Base-by-base conservation (phyloP, 257 asterid species). In the Solanum etuberosum region DNA sequence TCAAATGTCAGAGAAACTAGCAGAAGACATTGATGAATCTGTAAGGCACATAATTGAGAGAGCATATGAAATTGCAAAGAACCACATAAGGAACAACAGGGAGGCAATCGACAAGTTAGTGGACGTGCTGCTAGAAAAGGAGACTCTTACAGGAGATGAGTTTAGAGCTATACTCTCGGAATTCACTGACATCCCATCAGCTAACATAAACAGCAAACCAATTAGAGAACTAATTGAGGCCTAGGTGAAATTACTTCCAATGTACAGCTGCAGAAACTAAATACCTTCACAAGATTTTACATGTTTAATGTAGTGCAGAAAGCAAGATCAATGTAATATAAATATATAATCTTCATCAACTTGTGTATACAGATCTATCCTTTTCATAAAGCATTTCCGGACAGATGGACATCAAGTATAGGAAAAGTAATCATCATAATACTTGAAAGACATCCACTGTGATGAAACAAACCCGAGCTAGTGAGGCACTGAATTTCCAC, bases 1-100 rank as follows among this genome's bases (percentile, higher is more conserved):
- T 82, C 92, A 88, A 83, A 92, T 94, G 95, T 93, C 98, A 5
- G 97, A 95, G 88, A 95, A 92, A 90, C 95, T 94, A 42, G 98
- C 97, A 3, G 91, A 92, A 89, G 98, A 91, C 86, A 95, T 93
- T 29, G 96, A 93, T 87, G 85, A 40, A 29, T 84, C 93, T 5
- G 96, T 93, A 5, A 87, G 92, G 85, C 57, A 32, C 2, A 93
- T 93, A 31, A 70, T 90, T 34, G 89, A 89, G 14, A 86, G 85
- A 37, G 98, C 94, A 7, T 94, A 93, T 82, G 95, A 92, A 84
- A 88, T 89, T n/a, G 80, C 97, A 1, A 92, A 91, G 90, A 73
- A 78, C 14, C 98, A 92, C 84, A 42, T 91, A 70, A 90, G 88
- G 90, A 91, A 90, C 89, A 94, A 92, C 86, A 93, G 95, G 89